Evolutionary conservation across 768 basidiomycete species (phyloP).

Genomic region (Lactifluus piperatus): DNA sequence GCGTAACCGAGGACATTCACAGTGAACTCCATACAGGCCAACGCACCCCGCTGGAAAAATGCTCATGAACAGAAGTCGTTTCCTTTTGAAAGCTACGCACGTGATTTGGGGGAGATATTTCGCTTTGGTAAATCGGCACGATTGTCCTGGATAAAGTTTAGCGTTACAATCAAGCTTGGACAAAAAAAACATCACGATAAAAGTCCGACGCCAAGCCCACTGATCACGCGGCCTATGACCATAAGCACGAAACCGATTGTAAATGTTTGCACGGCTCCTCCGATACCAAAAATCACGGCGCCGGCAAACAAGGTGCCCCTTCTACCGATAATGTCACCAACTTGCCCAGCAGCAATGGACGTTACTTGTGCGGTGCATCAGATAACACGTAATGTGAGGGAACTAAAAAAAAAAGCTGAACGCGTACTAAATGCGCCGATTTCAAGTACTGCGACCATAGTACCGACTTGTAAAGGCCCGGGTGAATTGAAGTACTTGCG

Average conservation of each 20-base stretch:
- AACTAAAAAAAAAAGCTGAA: not conserved
- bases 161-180: not conserved
- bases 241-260: conserved; percentile 71
- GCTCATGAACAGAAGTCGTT: not conserved
- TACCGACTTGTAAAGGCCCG: conserved; percentile 66
- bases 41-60: conserved; percentile 60
- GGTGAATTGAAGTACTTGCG: conserved; percentile 76
- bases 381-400: not conserved
- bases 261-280: conserved; percentile 80
- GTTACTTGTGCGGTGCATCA: conserved; percentile 47
- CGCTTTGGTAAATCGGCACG: conserved; percentile 91
- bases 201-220: conserved; percentile 86
- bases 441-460: conserved; percentile 93
- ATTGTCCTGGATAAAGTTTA: conserved; percentile 55
- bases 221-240: conserved; percentile 74
- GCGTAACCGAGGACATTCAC: conserved; percentile 90
- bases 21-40: conserved; percentile 95
- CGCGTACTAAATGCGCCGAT: conserved; percentile 79
- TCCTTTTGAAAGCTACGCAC: conserved; percentile 29
- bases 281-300: conserved; percentile 75
- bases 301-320: conserved; percentile 78
- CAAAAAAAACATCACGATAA: conserved; percentile 51
- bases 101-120: conserved; percentile 89
- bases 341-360: conserved; percentile 77
- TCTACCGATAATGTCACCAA: conserved; percentile 82